phyloP scores from a whole-genome alignment of 805 yeast genomes.

The Candida cerambycidarum region DNA sequence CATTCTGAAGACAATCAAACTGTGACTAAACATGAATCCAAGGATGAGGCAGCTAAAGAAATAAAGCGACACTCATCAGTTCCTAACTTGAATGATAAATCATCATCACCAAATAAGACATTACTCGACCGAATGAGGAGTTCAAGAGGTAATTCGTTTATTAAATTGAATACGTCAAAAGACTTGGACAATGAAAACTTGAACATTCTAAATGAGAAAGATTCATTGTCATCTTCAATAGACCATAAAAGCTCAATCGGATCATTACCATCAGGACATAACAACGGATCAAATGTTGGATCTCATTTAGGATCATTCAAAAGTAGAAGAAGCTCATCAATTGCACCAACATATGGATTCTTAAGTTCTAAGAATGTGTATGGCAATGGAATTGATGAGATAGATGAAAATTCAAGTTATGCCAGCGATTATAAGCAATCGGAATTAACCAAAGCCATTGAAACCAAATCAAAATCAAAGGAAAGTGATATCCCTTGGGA shows the following conservation, averaged over 20 bases:
- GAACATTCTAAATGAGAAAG: conserved; percentile 19
- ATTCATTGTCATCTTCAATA: conserved; percentile 16
- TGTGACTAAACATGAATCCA: background rate
- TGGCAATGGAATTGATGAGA: conserved; percentile 14
- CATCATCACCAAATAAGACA: conserved; percentile 11
- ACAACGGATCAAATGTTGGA: conserved; percentile 2
- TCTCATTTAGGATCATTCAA: conserved; percentile 12
- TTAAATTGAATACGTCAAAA: background rate
- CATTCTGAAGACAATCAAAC: background rate
- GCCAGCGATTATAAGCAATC: conserved; percentile 10
- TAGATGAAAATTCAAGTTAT: conserved; percentile 11
- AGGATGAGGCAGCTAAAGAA: too few species aligned
- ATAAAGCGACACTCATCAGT: conserved; percentile 10
- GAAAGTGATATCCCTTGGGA: conserved; percentile 52
- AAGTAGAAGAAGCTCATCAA: conserved; percentile 22
- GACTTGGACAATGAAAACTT: conserved; percentile 40
- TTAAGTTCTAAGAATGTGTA: conserved; percentile 7
- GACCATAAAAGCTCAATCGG: conserved; percentile 15
- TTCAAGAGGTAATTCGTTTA: conserved; percentile 11
- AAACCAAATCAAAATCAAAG: conserved; percentile 8
- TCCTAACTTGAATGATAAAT: conserved; percentile 3
- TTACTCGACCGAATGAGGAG: conserved; percentile 6
- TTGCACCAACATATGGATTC: conserved; percentile 19
- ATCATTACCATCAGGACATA: conserved; percentile 8
- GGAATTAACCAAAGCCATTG: conserved; percentile 15